These are phyloP conservation scores for Nicotiana benthamiana DNA, from an alignment of 257 asterid species.

Conservation along the genomic window DNA sequence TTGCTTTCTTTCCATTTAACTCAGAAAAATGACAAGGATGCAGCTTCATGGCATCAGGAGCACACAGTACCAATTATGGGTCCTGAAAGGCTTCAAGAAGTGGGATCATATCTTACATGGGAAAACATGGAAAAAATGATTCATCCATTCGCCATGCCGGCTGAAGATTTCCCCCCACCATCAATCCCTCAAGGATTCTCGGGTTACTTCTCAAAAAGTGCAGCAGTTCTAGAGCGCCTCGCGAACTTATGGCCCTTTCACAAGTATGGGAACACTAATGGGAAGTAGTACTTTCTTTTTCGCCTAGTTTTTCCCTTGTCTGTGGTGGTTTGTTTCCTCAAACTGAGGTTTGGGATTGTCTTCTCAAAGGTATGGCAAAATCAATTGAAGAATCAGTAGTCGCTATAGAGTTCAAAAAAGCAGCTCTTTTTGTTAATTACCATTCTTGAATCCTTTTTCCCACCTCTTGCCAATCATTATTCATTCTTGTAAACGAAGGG, in stretches of 20 bases:
- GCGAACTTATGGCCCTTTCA: slow-evolving; percentile 85
- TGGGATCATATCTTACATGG: slow-evolving; percentile 57
- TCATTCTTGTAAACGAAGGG: not conserved
- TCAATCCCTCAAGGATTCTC: slow-evolving; percentile 76
- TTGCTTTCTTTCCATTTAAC: not conserved
- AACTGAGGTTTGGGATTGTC: not conserved
- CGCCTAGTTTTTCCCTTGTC: not conserved
- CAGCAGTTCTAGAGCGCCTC: slow-evolving; percentile 81
- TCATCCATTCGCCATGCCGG: slow-evolving; percentile 83
- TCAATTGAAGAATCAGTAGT: not conserved
- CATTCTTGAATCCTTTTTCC: not conserved
- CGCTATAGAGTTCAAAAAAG: not conserved
- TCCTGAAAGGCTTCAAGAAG: slow-evolving; percentile 84
- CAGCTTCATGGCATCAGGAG: slow-evolving; percentile 63
- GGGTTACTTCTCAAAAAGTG: slow-evolving; percentile 88
- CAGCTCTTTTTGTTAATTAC: no score
- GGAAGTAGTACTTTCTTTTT: slow-evolving; percentile 20
- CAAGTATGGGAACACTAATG: slow-evolving; percentile 45
- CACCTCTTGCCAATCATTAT: not conserved
- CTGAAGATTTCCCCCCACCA: slow-evolving; percentile 90
- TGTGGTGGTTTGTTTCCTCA: not conserved
- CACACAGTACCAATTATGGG: slow-evolving; percentile 86
- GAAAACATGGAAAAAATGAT: slow-evolving; percentile 85
- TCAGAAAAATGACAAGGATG: slow-evolving; percentile 59
- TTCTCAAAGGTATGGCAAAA: not conserved